A percentile compares a stretch with the other conserved stretches of the same genome.
Conservation (phyloP, 768 basidiomycete species). For the Lactarius evosmus region DNA sequence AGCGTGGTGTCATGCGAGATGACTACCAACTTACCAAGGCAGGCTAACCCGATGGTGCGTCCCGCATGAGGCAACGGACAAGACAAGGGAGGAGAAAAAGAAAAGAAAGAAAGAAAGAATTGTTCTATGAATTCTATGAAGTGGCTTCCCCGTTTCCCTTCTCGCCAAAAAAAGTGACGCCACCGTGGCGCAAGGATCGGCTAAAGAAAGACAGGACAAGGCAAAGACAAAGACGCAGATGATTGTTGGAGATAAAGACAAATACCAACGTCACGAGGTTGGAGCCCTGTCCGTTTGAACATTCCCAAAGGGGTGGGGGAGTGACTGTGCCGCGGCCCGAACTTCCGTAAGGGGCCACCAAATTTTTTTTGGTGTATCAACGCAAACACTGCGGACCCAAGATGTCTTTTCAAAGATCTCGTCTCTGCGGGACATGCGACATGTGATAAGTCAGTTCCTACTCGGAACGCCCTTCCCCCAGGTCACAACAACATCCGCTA, state of each 20-base stretch:
- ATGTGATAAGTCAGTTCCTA: background rate
- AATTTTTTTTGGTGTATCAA: background rate
- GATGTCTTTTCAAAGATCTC: too few species aligned
- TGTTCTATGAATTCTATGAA: constrained; percentile 10
- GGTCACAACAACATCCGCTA: background rate
- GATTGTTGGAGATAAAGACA: background rate
- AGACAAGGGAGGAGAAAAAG: background rate
- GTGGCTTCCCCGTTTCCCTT: background rate
- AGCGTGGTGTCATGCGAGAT: background rate
- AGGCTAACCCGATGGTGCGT: background rate
- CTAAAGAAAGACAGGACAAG: background rate
- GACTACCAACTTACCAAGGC: background rate
- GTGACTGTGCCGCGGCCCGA: background rate
- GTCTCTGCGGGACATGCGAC: too few species aligned
- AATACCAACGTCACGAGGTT: too few species aligned
- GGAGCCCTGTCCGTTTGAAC: background rate
- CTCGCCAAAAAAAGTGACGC: background rate
- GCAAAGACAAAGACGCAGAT: background rate
- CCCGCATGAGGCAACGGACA: constrained; percentile 9
- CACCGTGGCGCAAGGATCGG: background rate
- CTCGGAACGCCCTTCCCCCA: too few species aligned
- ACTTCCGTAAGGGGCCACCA: background rate
- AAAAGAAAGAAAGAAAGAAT: background rate
- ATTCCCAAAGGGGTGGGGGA: background rate
- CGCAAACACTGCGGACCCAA: too few species aligned